Evolutionary conservation across 2,329 filamentous ascomycete species (phyloP).

Genomic region (Pseudocercospora macadamiae): DNA sequence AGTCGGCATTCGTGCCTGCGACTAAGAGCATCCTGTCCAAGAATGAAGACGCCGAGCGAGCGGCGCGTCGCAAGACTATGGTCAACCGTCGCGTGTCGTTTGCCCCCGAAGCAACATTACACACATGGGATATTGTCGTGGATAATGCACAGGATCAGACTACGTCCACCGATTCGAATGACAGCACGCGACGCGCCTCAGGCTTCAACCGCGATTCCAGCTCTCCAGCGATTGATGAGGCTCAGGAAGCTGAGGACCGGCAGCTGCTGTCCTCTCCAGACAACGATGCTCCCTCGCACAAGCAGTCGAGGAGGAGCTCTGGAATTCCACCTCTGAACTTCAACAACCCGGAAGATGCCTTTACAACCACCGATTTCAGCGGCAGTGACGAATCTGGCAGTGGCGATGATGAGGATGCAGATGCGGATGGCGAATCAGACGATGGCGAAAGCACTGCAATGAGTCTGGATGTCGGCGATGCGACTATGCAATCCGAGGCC

Average conservation of each 20-base stretch:
- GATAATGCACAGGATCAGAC: conserved; percentile 88
- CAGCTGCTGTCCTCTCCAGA: conserved; percentile 48
- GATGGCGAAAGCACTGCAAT: conserved; percentile 79
- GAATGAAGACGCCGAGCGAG: conserved; percentile 57
- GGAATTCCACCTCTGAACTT: conserved; percentile 67
- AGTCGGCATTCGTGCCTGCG: conserved; percentile 53
- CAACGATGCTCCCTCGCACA: conserved; percentile 67
- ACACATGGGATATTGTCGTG: conserved; percentile 87
- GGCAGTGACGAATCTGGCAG: conserved; percentile 48
- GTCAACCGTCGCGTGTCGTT: conserved; percentile 93
- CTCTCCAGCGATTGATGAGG: conserved; percentile 50
- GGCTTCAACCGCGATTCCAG: conserved; percentile 50
- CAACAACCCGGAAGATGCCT: conserved; percentile 65
- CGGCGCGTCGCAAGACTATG: conserved; percentile 75
- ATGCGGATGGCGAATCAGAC: conserved; percentile 49
- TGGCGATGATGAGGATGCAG: conserved; percentile 58
- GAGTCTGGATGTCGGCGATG: conserved; percentile 69
- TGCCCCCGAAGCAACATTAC: conserved; percentile 92
- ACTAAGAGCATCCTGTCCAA: conserved; percentile 61
- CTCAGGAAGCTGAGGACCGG: conserved; percentile 56
- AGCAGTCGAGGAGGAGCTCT: conserved; percentile 65
- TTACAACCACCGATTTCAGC: conserved; percentile 80
- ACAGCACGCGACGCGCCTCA: conserved; percentile 75
- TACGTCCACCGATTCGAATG: conserved; percentile 69
- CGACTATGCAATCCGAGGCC: conserved; percentile 39